Evolutionary conservation across 2,329 filamentous ascomycete species (phyloP), one percentile per base, ranked within the genome.

Genomic region (Thermomyces lanuginosus): DNA sequence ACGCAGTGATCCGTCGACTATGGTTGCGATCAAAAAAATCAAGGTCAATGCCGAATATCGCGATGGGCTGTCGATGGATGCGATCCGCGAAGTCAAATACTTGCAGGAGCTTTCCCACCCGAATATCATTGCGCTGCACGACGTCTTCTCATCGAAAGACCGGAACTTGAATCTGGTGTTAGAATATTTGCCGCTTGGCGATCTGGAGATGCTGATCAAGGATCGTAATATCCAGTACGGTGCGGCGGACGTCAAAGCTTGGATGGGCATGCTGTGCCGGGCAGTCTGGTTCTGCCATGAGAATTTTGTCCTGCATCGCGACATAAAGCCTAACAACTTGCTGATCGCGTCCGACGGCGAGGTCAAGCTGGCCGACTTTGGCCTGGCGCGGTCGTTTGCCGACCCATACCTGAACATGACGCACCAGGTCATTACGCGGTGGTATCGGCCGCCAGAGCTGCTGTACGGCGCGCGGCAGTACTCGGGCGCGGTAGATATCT

Each of bases 311-410:
- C 66, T 98, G 16, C 89, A 98, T 56, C 80, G 89, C 42, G 89
- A 98, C 61, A 95, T 98, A 63, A 98, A 98, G 58, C 86, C 86
- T 24, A 95, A 95, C 68, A 98, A 98, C 60, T 61, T 95, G 55
- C 66, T 98, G 33, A 92, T 98, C 42, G 83, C 83, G 12, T 78
- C 81, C 21, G 80, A 92, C 48, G 86, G 89, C 25, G 80, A 86
- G 45, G 72, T 98, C 46, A 95, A 95, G 53, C 70, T 98, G 26
- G 89, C 86, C 18, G 89, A 98, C 76, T 98, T 98, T 43, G 89
- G 89, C 64, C 72, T 98, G 17, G 89, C 89, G 4, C 66, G 89
- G 36, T 71, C 67, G 34, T 93, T 93, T 50, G 76, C 82, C 5
- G 89, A 98, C 50, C 86, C 89, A 0, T 80, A 83, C 44, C 63